Base-by-base conservation (phyloP, 179 eudicot genomes). In the Sideroxylon spinosum region DNA sequence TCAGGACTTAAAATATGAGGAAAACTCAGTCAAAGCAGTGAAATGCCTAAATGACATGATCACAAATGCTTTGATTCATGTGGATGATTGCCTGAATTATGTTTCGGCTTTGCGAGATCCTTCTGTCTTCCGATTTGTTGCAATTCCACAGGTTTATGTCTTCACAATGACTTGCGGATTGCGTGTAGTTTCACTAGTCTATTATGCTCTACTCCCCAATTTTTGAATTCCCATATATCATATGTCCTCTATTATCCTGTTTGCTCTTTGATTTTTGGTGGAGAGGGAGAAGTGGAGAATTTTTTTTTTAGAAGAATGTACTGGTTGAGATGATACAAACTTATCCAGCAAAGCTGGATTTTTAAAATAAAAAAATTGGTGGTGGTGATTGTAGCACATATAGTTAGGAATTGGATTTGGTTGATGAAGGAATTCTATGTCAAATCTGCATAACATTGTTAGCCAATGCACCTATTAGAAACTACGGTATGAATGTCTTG, bases 31-130 rank as follows among this genome's bases (percentile, higher is more conserved):
- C 78, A 88, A 89, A 86, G 95, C 99, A 56, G 90, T 95, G 78
- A 89, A 90, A 68, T 95, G 99, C 82, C 87, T 95, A 57, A 95
- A 95, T 87, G 99, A 95, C 71, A 93, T 95, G 99, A 96, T 95
- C 77, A 90, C 99, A 76, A 88, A 95, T 87, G 91, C 99, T 80
- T 88, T 95, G 78, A 61, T 82, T 55, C 99, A 95, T 75, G 89
- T 80, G 19, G 98, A 95, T 79, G 99, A 93, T 75, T 88, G 94
- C 86, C 89, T 95, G 52, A 89, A 20, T 5, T 93, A 93, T 88
- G 90, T 93, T 93, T 78, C 89, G n/a, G 88, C 79, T 80, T 84
- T 95, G 88, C 81, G 83, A 52, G 85, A 85, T 86, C 87, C 83
- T 71, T 80, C 93, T 61, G 92, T 87, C 80, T 95, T 93, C 81